These are phyloP conservation scores for Trypanosoma grayi DNA, from an alignment of 208 protist genomes.

Conservation along the genomic window DNA sequence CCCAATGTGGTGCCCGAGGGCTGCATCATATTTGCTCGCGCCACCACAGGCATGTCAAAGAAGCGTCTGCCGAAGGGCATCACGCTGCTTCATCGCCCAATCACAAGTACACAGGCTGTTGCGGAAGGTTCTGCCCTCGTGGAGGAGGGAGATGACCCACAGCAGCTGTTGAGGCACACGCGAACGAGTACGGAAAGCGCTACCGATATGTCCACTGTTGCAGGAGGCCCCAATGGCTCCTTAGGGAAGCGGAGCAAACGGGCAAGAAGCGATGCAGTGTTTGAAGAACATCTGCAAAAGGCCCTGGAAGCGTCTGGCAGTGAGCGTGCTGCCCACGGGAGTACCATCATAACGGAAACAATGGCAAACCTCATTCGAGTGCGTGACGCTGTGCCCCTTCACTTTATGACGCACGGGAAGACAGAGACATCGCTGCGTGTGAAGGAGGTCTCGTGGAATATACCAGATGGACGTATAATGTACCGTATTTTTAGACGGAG, in stretches of 20 bases:
- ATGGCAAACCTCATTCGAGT: constrained; percentile 37
- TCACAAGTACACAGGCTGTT: constrained; percentile 26
- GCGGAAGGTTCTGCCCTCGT: constrained; percentile 32
- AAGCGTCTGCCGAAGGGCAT: constrained; percentile 35
- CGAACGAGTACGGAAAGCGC: constrained; percentile 1
- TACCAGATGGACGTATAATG: constrained; percentile 63
- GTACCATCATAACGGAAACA: constrained; percentile 35
- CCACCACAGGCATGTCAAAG: constrained; percentile 29
- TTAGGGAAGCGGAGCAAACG: constrained; percentile 2
- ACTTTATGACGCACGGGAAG: constrained; percentile 34
- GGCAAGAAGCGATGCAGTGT: constrained; percentile 16
- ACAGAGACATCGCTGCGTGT: constrained; percentile 17
- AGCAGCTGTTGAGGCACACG: background rate
- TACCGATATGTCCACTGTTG: constrained; percentile 15
- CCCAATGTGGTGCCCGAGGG: constrained; percentile 26
- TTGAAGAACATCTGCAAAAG: constrained; percentile 22
- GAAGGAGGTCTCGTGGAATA: constrained; percentile 38
- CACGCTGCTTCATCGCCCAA: constrained; percentile 41
- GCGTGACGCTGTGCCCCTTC: constrained; percentile 42
- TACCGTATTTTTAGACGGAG: constrained; percentile 59
- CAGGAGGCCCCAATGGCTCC: background rate
- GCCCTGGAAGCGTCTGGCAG: constrained; percentile 3
- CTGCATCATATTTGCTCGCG: constrained; percentile 60
- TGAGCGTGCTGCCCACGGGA: constrained; percentile 3
- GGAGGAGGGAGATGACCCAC: background rate